Percentiles rank a stretch among this genome's conserved stretches.
phyloP scores from a whole-genome alignment of 345 rosid genomes.

The Pistacia integerrima region DNA sequence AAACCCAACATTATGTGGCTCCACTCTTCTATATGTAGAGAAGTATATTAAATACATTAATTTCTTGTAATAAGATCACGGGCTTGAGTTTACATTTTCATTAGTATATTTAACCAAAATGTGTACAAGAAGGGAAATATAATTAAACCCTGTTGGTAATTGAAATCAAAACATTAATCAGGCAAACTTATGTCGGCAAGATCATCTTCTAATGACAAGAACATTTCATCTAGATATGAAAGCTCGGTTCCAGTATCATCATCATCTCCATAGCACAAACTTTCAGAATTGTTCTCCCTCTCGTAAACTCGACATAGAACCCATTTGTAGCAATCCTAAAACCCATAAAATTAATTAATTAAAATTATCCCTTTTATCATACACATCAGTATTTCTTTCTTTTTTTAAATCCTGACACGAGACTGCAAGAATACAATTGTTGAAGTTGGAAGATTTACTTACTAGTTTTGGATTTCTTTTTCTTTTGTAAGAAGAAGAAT shows the following conservation, averaged over 20 bases:
- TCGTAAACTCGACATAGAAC: slow-evolving; percentile 44
- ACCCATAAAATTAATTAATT: neutral
- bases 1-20: too few species aligned
- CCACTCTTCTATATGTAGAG: too few species aligned
- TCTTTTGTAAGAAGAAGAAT: slow-evolving; percentile 7
- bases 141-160: too few species aligned
- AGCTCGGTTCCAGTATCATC: slow-evolving; percentile 38
- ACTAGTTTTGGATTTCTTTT: slow-evolving; percentile 20
- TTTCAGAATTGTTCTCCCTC: slow-evolving; percentile 14
- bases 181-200: slow-evolving; percentile 36
- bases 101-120: too few species aligned
- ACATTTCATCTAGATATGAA: slow-evolving; percentile 51
- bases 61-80: too few species aligned
- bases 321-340: slow-evolving; percentile 28
- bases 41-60: too few species aligned
- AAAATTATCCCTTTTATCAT: neutral
- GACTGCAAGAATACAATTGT: too few species aligned
- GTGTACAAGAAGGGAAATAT: too few species aligned
- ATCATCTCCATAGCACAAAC: slow-evolving; percentile 15
- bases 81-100: too few species aligned
- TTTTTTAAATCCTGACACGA: too few species aligned
- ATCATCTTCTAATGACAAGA: slow-evolving; percentile 41
- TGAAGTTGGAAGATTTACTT: neutral
- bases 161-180: neutral
- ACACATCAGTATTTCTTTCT: too few species aligned